Evolutionary conservation across 1,284 basidiomycete species (phyloP), one percentile per base, ranked within the genome.

Genomic region (Rhodotorula sp.): DNA sequence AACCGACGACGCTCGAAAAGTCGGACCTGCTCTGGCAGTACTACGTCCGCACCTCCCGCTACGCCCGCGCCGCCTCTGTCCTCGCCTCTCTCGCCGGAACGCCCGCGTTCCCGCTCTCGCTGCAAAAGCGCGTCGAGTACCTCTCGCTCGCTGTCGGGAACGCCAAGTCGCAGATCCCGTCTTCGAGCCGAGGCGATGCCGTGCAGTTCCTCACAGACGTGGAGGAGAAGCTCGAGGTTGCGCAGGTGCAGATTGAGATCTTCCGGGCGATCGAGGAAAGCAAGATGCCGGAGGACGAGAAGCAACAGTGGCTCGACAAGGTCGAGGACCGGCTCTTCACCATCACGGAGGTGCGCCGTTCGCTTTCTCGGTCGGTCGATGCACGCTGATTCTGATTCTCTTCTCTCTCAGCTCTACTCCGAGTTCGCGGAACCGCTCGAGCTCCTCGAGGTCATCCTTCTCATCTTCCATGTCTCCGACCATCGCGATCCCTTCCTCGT

Each of bases 171-270:
- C 90, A 94, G 77, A 54, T 75, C 47, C 89, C 92, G 24, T 85
- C 91, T 37, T 72, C 58, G 2, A 75, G 28, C 80, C 84, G 85
- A 74, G 88, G 91, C 75, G 93, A 92, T 79, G 88, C 87, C 28
- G 92, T 98, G 65, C 89, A 91, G 59, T 96, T 98, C 83, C 85
- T 95, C 34, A 91, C 89, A 0, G 90, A 93, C 72, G 83, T 97
- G 24, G 94, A 98, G 81, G 96, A 99, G 81, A 93, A 94, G 79
- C 85, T 99, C 15, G 96, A 99, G 67, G 96, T 99, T 20, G 92
- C 94, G 5, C 91, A 95, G 81, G 93, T 99, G 15, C 96, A 99
- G 78, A 84, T 95, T 51, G 94, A 97, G 80, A 86, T 94, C 28
- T 80, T 78, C 50, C 75, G 80, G 10, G 80, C 80, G 3, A 78